phyloP scores from a whole-genome alignment of 371 early-diverging fungal species.

The Lichtheimia hyalospora region DNA sequence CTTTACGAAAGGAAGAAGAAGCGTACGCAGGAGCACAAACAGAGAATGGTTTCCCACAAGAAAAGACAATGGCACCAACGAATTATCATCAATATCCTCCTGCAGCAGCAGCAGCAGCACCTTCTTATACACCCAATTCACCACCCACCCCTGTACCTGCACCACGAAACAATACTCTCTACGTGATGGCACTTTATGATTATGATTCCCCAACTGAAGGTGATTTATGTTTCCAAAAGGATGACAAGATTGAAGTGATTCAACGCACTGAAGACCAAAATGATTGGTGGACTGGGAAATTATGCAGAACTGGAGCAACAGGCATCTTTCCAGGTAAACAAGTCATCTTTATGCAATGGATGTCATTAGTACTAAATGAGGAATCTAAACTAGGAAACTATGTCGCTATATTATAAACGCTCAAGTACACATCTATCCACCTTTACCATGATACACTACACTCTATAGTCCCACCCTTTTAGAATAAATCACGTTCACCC shows the following conservation, averaged over 20 bases:
- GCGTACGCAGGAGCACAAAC: not conserved
- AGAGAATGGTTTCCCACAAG: slow-evolving; percentile 8
- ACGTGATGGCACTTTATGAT: slow-evolving; percentile 69
- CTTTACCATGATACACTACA: not conserved
- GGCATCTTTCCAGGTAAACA: slow-evolving; percentile 81
- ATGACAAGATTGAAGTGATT: slow-evolving; percentile 66
- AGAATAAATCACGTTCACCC: not conserved
- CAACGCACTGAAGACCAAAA: slow-evolving; percentile 52
- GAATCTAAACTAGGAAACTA: not conserved
- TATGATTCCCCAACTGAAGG: slow-evolving; percentile 69
- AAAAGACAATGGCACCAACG: not conserved
- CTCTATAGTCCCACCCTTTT: not conserved
- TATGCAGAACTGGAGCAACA: slow-evolving; percentile 36
- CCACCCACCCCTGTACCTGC: slow-evolving; percentile 11
- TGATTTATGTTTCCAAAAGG: slow-evolving; percentile 66
- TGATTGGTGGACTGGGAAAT: slow-evolving; percentile 77
- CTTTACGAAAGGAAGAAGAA: slow-evolving; percentile 17
- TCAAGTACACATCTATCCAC: not conserved
- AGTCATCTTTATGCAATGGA: not conserved
- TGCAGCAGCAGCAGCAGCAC: slow-evolving; percentile 1
- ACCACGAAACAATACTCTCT: slow-evolving; percentile 9
- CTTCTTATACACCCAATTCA: not conserved
- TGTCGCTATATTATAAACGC: not conserved
- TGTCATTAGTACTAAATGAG: too few relatives aligned
- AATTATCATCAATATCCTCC: not conserved